Percentiles rank a stretch among this genome's conserved stretches.
phyloP scores from a whole-genome alignment of 495 filamentous ascomycete species.

The Poronia punctata region DNA sequence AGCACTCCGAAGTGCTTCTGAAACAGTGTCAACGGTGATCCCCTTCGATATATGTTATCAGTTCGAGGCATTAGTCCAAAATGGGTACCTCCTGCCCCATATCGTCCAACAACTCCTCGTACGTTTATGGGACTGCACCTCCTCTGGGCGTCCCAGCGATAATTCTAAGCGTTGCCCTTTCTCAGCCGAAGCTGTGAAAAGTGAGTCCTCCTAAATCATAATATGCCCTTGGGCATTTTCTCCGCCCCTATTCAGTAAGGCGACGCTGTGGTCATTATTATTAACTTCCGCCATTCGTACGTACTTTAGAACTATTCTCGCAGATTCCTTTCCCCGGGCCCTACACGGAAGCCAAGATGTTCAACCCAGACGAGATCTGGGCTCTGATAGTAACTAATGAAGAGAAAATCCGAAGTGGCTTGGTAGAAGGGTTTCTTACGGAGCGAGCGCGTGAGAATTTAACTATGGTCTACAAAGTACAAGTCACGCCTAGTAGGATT shows the following conservation, averaged over 20 bases:
- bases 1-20: slow-evolving; percentile 15
- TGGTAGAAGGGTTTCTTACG: slow-evolving; percentile 16
- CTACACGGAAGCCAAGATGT: slow-evolving; percentile 35
- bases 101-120: slow-evolving; percentile 34
- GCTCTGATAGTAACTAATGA: slow-evolving; percentile 36
- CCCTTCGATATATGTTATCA: slow-evolving; percentile 40
- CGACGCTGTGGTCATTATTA: neutral
- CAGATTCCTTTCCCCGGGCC: slow-evolving; percentile 46
- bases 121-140: slow-evolving; percentile 4
- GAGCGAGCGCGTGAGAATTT: slow-evolving; percentile 19
- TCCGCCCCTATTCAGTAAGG: neutral
- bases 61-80: slow-evolving; percentile 46
- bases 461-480: slow-evolving; percentile 49
- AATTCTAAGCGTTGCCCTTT: slow-evolving; percentile 20
- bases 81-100: slow-evolving; percentile 43
- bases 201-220: neutral
- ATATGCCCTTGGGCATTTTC: neutral
- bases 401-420: slow-evolving; percentile 21
- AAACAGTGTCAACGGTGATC: slow-evolving; percentile 2
- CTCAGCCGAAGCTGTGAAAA: slow-evolving; percentile 40
- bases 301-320: slow-evolving; percentile 26
- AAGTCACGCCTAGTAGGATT: slow-evolving; percentile 62
- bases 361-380: slow-evolving; percentile 37
- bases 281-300: neutral
- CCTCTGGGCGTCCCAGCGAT: neutral